Conservation (phyloP, 805 yeast genomes). For the Sungouiella blattae region DNA sequence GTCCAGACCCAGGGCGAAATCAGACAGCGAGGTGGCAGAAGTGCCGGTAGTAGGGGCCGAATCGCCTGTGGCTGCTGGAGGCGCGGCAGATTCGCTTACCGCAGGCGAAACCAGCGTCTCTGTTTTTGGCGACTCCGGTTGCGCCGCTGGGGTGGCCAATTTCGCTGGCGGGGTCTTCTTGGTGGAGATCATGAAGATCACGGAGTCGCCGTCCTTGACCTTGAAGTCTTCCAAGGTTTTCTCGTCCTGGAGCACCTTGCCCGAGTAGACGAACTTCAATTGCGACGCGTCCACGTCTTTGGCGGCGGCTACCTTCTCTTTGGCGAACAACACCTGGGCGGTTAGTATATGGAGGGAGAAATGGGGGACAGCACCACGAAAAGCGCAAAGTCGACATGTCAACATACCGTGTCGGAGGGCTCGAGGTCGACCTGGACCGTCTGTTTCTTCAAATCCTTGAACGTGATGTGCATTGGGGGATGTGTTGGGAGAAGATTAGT, state of each 20-base stretch:
- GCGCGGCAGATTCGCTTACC: slow-evolving; percentile 16
- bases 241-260: slow-evolving; percentile 82
- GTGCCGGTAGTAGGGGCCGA: slow-evolving; percentile 3
- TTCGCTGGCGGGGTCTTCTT: slow-evolving; percentile 20
- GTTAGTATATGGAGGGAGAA: slow-evolving; percentile 4
- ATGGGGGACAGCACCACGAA: no score
- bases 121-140: not conserved
- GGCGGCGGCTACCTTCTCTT: slow-evolving; percentile 64
- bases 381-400: no score
- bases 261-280: slow-evolving; percentile 89
- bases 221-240: slow-evolving; percentile 69
- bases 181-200: slow-evolving; percentile 83
- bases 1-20: slow-evolving; percentile 73
- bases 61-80: slow-evolving; percentile 9
- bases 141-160: slow-evolving; percentile 1
- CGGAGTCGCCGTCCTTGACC: slow-evolving; percentile 80
- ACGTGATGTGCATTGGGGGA: slow-evolving; percentile 62
- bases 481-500: not conserved
- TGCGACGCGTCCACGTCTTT: slow-evolving; percentile 69
- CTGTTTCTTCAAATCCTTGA: slow-evolving; percentile 92
- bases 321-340: slow-evolving; percentile 58
- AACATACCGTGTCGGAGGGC: slow-evolving; percentile 58
- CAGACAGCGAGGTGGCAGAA: slow-evolving; percentile 28
- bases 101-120: not conserved
- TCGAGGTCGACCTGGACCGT: slow-evolving; percentile 79